These are phyloP conservation scores for Bauhinia variegata DNA, from an alignment of 306 rosid genomes.

Conservation along the genomic window DNA sequence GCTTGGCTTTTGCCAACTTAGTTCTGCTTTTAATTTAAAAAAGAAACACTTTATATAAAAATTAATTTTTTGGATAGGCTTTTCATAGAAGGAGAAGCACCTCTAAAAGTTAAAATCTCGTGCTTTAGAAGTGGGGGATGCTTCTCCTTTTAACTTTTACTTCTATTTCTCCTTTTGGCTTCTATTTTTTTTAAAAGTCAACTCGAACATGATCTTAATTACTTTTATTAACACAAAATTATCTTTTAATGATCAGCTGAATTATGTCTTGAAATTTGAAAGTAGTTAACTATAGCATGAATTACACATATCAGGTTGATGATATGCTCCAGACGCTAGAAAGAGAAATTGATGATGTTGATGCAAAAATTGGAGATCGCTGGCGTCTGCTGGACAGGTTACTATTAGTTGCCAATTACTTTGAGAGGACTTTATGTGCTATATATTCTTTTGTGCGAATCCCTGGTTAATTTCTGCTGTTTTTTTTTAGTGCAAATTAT, in stretches of 20 bases:
- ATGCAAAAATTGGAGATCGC: constrained; percentile 90
- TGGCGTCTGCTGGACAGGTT: constrained; percentile 90
- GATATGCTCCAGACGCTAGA: constrained; percentile 91
- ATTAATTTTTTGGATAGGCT: no score
- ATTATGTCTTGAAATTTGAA: constrained; percentile 26
- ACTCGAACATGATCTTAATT: no score
- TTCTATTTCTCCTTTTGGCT: no score
- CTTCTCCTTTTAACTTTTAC: no score
- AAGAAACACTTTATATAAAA: no score
- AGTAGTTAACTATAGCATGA: constrained; percentile 19
- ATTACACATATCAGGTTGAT: constrained; percentile 68
- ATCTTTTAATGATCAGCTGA: constrained; percentile 18
- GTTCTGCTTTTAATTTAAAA: no score
- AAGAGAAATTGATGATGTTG: constrained; percentile 94
- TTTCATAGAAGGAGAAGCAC: no score
- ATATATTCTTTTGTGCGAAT: neutral
- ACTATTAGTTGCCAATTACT: constrained; percentile 18
- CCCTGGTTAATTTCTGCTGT: constrained; percentile 9
- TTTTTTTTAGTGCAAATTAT: constrained; percentile 23
- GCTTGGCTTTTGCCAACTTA: no score
- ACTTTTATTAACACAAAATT: neutral
- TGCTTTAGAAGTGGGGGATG: no score
- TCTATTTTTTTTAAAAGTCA: no score
- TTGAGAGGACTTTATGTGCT: neutral
- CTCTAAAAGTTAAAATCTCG: no score